A percentile compares a stretch with the other conserved stretches of the same genome.
phyloP scores from a whole-genome alignment of 2,329 filamentous ascomycete genomes.

The Cladobotryum protrusum region DNA sequence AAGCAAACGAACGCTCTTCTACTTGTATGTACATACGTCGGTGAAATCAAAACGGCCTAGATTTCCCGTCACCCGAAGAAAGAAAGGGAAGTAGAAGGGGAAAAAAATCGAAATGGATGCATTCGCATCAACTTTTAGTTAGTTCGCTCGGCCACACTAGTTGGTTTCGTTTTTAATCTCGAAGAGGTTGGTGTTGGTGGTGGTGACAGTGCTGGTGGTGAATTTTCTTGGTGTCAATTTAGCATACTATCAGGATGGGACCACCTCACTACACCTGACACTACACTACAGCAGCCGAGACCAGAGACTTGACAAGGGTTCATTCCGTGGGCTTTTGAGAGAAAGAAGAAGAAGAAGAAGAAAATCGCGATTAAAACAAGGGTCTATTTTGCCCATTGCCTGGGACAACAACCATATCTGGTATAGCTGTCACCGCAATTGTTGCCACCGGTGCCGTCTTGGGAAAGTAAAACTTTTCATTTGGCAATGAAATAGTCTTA shows the following conservation, averaged over 20 bases:
- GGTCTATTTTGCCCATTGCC: no score
- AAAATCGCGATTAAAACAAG: not conserved
- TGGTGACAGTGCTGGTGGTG: no score
- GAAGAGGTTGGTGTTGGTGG: slow-evolving; percentile 7
- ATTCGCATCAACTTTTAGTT: not conserved
- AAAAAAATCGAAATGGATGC: not conserved
- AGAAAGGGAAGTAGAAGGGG: no score
- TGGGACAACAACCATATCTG: not conserved
- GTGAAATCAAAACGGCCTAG: not conserved
- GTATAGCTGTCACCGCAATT: not conserved
- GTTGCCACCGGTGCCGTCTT: slow-evolving; percentile 5
- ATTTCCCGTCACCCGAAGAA: not conserved
- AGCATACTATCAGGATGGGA: slow-evolving; percentile 6
- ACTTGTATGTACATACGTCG: no score
- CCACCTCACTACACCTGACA: no score
- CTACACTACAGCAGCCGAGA: slow-evolving; percentile 5
- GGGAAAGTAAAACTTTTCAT: not conserved
- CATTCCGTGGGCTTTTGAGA: slow-evolving; percentile 1
- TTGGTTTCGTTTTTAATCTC: slow-evolving; percentile 4
- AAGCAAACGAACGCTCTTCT: no score
- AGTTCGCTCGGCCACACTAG: no score
- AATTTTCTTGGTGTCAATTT: slow-evolving; percentile 2
- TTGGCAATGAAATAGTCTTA: no score
- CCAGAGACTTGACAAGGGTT: slow-evolving; percentile 3
- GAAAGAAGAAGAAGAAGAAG: not conserved